Percentiles rank a stretch among this genome's conserved stretches.
These are phyloP conservation scores for Leishmania martiniquensis DNA, from an alignment of 208 protist species.

Conservation along the genomic window DNA sequence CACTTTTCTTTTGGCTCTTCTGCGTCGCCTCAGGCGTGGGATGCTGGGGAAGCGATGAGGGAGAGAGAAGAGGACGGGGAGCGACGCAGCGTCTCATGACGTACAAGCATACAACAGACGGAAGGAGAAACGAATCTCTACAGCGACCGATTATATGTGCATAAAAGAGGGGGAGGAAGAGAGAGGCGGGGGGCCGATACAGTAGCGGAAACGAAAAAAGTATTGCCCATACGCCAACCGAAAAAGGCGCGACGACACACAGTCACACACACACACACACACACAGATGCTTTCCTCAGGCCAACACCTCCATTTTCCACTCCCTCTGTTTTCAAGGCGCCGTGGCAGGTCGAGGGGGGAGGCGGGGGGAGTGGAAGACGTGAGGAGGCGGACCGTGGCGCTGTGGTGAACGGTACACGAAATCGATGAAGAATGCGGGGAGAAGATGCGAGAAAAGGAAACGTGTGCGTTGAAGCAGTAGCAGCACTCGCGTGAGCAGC, in stretches of 20 bases:
- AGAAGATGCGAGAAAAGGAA: background rate
- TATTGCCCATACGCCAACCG: too few species aligned
- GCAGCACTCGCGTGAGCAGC: background rate
- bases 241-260: background rate
- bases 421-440: background rate
- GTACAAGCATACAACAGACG: background rate
- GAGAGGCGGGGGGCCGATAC: background rate
- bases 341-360: background rate
- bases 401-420: slow-evolving; percentile 4
- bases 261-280: background rate
- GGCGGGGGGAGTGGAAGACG: too few species aligned
- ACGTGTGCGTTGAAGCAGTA: background rate
- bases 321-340: background rate
- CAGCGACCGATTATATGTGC: background rate
- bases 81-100: too few species aligned
- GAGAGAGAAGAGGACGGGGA: background rate
- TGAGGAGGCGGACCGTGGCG: too few species aligned
- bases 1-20: too few species aligned
- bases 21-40: background rate
- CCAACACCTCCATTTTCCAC: too few species aligned
- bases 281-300: too few species aligned
- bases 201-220: background rate
- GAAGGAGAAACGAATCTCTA: background rate
- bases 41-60: background rate
- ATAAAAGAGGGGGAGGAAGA: background rate